Evolutionary conservation across 1,139 yeast genomes (phyloP).

Genomic region (Lodderomyces elongisporus): DNA sequence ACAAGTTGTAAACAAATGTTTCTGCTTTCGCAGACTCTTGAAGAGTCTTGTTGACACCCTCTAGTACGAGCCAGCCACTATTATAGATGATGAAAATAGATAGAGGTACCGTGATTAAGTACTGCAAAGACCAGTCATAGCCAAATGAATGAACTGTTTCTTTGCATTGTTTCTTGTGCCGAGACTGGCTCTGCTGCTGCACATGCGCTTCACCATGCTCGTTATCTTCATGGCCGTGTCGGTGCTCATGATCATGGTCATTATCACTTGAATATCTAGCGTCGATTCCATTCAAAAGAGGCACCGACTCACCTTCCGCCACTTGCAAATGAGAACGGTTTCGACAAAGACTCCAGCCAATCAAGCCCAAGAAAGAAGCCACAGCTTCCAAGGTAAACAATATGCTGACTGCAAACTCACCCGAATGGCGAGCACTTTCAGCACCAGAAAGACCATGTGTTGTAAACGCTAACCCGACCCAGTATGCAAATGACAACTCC

Average conservation of each 20-base stretch:
- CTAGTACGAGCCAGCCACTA: conserved; percentile 50
- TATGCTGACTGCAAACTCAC: conserved; percentile 51
- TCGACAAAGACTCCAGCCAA: conserved; percentile 37
- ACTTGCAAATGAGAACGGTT: not conserved
- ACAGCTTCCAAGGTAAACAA: conserved; percentile 48
- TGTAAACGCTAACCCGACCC: conserved; percentile 48
- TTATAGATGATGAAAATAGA: conserved; percentile 48
- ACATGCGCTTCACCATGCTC: conserved; percentile 9
- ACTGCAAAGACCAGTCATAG: conserved; percentile 82
- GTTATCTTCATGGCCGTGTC: conserved; percentile 10
- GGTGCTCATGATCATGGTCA: conserved; percentile 7
- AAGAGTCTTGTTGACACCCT: conserved; percentile 63
- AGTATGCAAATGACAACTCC: conserved; percentile 50
- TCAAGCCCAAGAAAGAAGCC: conserved; percentile 53
- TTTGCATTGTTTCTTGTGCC: conserved; percentile 14
- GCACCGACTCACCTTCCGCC: conserved; percentile 10
- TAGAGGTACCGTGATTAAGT: conserved; percentile 61
- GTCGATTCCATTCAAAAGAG: conserved; percentile 25
- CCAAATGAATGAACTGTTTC: conserved; percentile 38
- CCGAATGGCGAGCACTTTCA: conserved; percentile 50
- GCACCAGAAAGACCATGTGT: conserved; percentile 41
- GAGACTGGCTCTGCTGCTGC: conserved; percentile 12
- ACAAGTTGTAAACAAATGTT: conserved; percentile 39
- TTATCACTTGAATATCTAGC: conserved; percentile 11
- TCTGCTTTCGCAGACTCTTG: conserved; percentile 57